A percentile compares a stretch with the other conserved stretches of the same genome.
Conservation (phyloP, 495 filamentous ascomycete genomes). For the Penicillium antarcticum region DNA sequence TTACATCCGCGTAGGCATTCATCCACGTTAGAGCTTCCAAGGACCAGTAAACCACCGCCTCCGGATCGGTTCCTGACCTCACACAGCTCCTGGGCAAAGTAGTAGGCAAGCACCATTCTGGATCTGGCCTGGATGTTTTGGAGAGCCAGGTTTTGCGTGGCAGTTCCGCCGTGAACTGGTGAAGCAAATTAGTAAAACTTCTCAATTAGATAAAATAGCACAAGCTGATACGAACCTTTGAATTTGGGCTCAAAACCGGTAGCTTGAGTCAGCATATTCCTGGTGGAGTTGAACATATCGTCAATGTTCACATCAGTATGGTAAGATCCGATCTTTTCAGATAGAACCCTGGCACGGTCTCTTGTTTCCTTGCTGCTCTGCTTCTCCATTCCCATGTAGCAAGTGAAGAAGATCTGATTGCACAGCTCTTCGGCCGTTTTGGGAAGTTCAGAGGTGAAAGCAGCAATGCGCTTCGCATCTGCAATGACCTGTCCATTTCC, state of each 20-base stretch:
- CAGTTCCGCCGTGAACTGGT: conserved; percentile 56
- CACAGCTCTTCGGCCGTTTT: conserved; percentile 26
- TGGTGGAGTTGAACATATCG: conserved; percentile 52
- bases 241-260: conserved; percentile 61
- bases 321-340: conserved; percentile 68
- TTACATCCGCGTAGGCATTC: conserved; percentile 13
- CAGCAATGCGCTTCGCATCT: conserved; percentile 13
- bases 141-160: conserved; percentile 62
- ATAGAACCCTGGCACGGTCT: conserved; percentile 62
- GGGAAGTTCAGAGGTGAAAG: conserved; percentile 3
- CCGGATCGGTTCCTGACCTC: conserved; percentile 33
- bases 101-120: conserved; percentile 78
- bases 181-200: no score
- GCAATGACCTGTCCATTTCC: conserved; percentile 10
- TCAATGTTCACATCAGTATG: conserved; percentile 80
- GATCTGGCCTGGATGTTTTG: conserved; percentile 81
- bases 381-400: conserved; percentile 82
- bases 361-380: conserved; percentile 62
- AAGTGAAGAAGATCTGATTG: conserved; percentile 51
- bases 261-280: conserved; percentile 50
- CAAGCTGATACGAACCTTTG: conserved; percentile 26
- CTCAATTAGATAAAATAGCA: no score
- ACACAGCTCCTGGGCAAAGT: conserved; percentile 62
- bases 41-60: conserved; percentile 60
- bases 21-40: conserved; percentile 59